phyloP scores from a whole-genome alignment of 768 basidiomycete species.

The Naganishia antarctica region DNA sequence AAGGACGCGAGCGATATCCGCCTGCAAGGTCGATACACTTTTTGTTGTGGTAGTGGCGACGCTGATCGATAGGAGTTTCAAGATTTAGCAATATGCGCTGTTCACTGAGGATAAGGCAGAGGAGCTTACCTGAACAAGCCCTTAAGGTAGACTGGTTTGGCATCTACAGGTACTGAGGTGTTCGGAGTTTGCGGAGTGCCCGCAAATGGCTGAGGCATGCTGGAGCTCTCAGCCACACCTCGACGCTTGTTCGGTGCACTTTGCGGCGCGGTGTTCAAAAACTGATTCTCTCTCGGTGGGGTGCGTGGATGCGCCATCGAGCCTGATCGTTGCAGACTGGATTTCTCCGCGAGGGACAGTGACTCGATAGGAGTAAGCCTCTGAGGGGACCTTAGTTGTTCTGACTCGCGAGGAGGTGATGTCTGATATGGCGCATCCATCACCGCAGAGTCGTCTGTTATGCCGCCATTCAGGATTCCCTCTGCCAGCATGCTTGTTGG shows the following conservation, averaged over 20 bases:
- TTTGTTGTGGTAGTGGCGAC: constrained; percentile 95
- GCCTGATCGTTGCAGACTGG: constrained; percentile 1
- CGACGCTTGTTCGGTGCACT: constrained; percentile 10
- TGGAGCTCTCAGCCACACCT: background rate
- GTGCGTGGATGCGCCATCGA: constrained; percentile 17
- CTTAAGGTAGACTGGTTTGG: constrained; percentile 92
- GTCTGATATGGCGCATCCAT: background rate
- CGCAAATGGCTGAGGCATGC: background rate
- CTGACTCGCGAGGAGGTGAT: constrained; percentile 1
- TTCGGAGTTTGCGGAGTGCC: background rate
- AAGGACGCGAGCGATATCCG: constrained; percentile 77
- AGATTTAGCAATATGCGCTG: constrained; percentile 2
- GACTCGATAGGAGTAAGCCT: background rate
- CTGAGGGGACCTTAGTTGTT: background rate
- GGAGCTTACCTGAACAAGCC: constrained; percentile 75
- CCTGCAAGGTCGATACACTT: constrained; percentile 68
- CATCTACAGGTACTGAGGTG: constrained; percentile 55
- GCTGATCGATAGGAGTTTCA: constrained; percentile 42
- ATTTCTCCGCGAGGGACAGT: background rate
- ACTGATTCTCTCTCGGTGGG: constrained; percentile 2
- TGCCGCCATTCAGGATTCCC: background rate
- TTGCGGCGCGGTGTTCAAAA: constrained; percentile 1
- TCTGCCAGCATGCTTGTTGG: background rate
- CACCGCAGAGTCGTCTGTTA: background rate
- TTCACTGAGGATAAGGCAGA: constrained; percentile 32